Percentiles rank a stretch among this genome's conserved stretches.
Conservation (phyloP, 2,329 filamentous ascomycete species). For the Fusarium sublunatum region DNA sequence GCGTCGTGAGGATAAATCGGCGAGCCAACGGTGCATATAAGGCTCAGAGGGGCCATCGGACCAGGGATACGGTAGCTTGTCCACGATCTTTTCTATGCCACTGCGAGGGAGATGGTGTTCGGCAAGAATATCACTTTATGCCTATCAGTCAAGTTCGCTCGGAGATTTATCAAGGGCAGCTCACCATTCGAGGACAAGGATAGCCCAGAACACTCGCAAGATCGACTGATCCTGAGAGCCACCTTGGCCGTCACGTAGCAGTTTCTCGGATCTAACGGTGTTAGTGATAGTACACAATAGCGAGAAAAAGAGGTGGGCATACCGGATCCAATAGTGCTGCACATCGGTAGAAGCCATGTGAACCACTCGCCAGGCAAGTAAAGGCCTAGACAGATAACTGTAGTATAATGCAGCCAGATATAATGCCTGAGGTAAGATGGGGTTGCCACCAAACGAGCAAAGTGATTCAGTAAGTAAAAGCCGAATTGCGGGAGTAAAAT, state of each 20-base stretch:
- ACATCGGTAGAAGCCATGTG: constrained; percentile 40
- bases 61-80: constrained; percentile 36
- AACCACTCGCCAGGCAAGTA: constrained; percentile 36
- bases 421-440: constrained; percentile 31
- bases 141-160: neutral
- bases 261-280: constrained; percentile 14
- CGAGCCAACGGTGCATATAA: constrained; percentile 38
- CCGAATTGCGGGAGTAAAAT: constrained; percentile 29
- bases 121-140: constrained; percentile 28
- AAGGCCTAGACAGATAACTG: constrained; percentile 35
- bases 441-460: constrained; percentile 32
- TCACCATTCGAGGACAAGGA: constrained; percentile 36
- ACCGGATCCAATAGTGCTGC: constrained; percentile 41
- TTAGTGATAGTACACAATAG: neutral
- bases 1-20: constrained; percentile 34
- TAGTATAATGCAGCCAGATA: constrained; percentile 38
- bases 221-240: constrained; percentile 37
- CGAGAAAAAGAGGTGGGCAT: accelerated
- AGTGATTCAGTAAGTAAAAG: constrained; percentile 28
- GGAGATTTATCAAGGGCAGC: accelerated
- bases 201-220: constrained; percentile 35
- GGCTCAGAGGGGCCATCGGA: constrained; percentile 29
- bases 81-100: constrained; percentile 39
- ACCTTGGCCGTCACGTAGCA: constrained; percentile 18
- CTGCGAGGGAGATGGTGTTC: constrained; percentile 39